Conservation (phyloP, 2,329 filamentous ascomycete genomes). For the Furcasterigmium furcatum region DNA sequence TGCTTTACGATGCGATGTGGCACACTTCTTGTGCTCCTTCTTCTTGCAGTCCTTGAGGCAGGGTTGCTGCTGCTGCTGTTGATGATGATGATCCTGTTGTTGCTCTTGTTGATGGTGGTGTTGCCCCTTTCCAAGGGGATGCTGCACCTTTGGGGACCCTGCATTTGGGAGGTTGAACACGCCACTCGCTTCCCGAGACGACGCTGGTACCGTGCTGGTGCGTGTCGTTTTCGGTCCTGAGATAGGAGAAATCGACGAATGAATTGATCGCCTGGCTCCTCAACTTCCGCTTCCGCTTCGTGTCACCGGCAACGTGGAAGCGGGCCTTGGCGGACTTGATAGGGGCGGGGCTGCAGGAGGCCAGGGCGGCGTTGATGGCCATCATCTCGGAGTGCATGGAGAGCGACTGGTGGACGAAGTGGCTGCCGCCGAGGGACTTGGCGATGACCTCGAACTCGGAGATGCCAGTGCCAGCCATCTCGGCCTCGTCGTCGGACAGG, state of each 20-base stretch:
- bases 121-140: background rate
- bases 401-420: constrained; percentile 24
- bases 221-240: no score
- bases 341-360: constrained; percentile 31
- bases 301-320: constrained; percentile 40
- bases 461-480: no score
- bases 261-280: constrained; percentile 34
- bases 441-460: no score
- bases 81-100: no score
- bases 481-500: constrained; percentile 28
- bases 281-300: constrained; percentile 43
- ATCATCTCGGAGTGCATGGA: constrained; percentile 55
- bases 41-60: no score
- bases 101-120: background rate
- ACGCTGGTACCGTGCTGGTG: no score
- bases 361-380: constrained; percentile 47
- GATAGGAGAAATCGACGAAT: no score
- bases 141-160: background rate
- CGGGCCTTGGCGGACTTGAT: constrained; percentile 35
- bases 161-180: background rate
- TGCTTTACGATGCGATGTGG: no score
- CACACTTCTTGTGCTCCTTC: no score
- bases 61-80: no score
- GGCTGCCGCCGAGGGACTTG: no score
- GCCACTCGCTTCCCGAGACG: background rate